Evolutionary conservation across 1,139 yeast genomes (phyloP).

Genomic region (Saccharomyces hybrid): DNA sequence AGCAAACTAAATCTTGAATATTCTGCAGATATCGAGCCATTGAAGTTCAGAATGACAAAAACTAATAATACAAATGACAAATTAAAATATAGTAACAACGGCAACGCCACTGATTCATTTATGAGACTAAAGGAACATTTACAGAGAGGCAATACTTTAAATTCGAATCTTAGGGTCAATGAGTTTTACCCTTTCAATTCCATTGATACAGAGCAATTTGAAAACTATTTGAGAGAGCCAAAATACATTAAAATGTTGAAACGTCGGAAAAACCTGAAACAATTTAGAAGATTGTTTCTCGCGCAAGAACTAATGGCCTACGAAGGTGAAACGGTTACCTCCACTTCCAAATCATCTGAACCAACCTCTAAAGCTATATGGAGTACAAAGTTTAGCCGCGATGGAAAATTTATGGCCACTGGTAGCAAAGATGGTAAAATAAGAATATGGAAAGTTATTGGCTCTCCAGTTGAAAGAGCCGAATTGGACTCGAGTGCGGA

Average conservation of each 20-base stretch:
- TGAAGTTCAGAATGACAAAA: slow-evolving; percentile 18
- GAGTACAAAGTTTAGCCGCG: slow-evolving; percentile 64
- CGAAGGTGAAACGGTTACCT: slow-evolving; percentile 4
- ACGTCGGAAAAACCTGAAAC: slow-evolving; percentile 35
- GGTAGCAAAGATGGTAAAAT: slow-evolving; percentile 71
- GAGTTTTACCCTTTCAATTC: slow-evolving; percentile 7
- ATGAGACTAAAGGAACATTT: slow-evolving; percentile 3
- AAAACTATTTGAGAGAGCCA: slow-evolving; percentile 42
- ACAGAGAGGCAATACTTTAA: not conserved
- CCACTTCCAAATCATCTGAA: slow-evolving; percentile 2
- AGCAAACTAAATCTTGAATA: slow-evolving; percentile 9
- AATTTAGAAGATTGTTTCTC: slow-evolving; percentile 54
- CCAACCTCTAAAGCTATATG: slow-evolving; percentile 46
- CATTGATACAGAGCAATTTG: slow-evolving; percentile 31
- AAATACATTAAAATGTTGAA: slow-evolving; percentile 46
- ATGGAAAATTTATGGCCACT: slow-evolving; percentile 76
- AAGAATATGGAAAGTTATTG: slow-evolving; percentile 72
- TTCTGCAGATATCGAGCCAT: slow-evolving; percentile 25
- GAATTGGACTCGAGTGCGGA: slow-evolving; percentile 31
- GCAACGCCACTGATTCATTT: not conserved
- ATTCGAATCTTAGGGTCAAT: not conserved
- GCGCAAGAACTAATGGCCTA: slow-evolving; percentile 61
- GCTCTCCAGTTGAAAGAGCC: slow-evolving; percentile 57
- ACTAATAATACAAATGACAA: not conserved
- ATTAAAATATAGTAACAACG: not conserved